Percentiles rank a stretch among this genome's conserved stretches.
phyloP scores from a whole-genome alignment of 371 early-diverging fungal species.

The Mucor sp. region DNA sequence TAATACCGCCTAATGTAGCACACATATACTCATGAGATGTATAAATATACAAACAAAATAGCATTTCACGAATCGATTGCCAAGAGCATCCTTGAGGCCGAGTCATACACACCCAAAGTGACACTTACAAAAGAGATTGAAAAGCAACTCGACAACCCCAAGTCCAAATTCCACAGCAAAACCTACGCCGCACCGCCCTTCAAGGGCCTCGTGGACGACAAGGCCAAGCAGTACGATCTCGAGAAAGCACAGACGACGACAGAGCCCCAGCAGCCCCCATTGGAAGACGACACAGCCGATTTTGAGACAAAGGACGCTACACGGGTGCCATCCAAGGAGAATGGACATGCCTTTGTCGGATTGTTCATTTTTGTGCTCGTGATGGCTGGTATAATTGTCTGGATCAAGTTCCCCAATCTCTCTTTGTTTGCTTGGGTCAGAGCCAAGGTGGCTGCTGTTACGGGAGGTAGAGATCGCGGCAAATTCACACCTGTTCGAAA shows the following conservation, averaged over 20 bases:
- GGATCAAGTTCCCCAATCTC: constrained; percentile 8
- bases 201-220: constrained; percentile 28
- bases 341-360: constrained; percentile 1
- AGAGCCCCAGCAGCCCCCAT: constrained; percentile 10
- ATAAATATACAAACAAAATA: background rate
- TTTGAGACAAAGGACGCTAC: background rate
- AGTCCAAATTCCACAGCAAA: constrained; percentile 28
- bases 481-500: constrained; percentile 18
- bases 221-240: constrained; percentile 19
- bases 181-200: constrained; percentile 23
- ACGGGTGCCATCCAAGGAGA: background rate
- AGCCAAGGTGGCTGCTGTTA: background rate
- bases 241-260: background rate
- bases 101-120: constrained; percentile 27
- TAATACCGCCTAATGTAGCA: background rate
- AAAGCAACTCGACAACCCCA: constrained; percentile 14
- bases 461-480: background rate
- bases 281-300: constrained; percentile 21
- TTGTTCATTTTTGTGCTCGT: constrained; percentile 6
- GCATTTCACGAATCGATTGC: constrained; percentile 39
- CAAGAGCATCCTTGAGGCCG: constrained; percentile 38
- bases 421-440: background rate
- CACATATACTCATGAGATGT: background rate
- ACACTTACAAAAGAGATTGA: constrained; percentile 9
- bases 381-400: constrained; percentile 8